Evolutionary conservation across 805 yeast species (phyloP).

Genomic region (Debaryomyces tyrocola): DNA sequence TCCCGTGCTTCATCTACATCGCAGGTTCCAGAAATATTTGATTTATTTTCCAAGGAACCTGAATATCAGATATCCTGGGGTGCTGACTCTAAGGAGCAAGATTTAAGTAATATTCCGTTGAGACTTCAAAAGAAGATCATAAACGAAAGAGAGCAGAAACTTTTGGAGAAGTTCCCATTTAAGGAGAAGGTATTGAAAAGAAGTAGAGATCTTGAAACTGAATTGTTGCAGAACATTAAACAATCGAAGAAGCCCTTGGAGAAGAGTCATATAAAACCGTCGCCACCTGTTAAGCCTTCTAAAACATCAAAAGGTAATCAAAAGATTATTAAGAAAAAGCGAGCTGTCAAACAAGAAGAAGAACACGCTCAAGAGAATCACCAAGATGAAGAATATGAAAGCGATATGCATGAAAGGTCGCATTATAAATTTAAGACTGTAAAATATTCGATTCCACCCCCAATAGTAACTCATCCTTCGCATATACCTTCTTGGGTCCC

Average conservation of each 20-base stretch:
- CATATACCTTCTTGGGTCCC: constrained; percentile 46
- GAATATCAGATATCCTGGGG: constrained; percentile 34
- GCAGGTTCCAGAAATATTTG: constrained; percentile 33
- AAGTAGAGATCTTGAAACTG: constrained; percentile 20
- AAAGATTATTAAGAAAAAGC: constrained; percentile 1
- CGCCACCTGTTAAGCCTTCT: background rate
- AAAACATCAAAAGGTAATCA: background rate
- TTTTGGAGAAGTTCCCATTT: constrained; percentile 37
- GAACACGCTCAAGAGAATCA: constrained; percentile 6
- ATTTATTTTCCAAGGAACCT: constrained; percentile 27
- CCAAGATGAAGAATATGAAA: constrained; percentile 4
- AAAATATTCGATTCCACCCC: constrained; percentile 33
- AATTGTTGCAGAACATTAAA: constrained; percentile 12
- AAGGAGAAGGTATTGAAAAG: constrained; percentile 26
- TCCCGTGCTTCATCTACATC: constrained; percentile 15
- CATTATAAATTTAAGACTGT: constrained; percentile 28
- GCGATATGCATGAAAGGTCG: constrained; percentile 7
- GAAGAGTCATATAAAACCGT: background rate
- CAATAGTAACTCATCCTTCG: constrained; percentile 43
- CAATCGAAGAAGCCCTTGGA: background rate
- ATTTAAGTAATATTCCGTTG: constrained; percentile 34
- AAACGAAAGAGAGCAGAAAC: constrained; percentile 31
- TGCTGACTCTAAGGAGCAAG: constrained; percentile 19
- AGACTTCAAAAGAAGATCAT: constrained; percentile 39
- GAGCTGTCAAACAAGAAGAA: constrained; percentile 6